Conservation (phyloP, 1,139 yeast genomes). For the Meyerozyma guilliermondii region DNA sequence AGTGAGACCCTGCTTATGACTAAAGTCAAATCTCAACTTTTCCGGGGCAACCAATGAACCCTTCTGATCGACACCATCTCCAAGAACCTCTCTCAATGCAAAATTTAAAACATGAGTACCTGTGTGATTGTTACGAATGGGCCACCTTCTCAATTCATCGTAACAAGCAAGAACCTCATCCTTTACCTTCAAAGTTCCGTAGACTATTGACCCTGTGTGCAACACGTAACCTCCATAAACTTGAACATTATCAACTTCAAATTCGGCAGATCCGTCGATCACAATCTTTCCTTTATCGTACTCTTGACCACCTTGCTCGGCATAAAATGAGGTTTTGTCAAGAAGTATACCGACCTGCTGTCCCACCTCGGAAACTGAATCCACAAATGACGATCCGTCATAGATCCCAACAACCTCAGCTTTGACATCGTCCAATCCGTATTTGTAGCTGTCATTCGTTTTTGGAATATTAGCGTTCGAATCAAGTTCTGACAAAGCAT, state of each 20-base stretch:
- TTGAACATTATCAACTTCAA: slow-evolving; percentile 88
- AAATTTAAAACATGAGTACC: slow-evolving; percentile 94
- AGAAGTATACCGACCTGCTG: slow-evolving; percentile 74
- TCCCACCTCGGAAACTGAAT: slow-evolving; percentile 28
- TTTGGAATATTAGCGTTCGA: slow-evolving; percentile 59
- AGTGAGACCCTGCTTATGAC: slow-evolving; percentile 78
- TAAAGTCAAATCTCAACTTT: slow-evolving; percentile 91
- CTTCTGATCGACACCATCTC: slow-evolving; percentile 87
- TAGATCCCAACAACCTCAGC: slow-evolving; percentile 68
- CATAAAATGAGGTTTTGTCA: slow-evolving; percentile 91
- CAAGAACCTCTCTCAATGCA: slow-evolving; percentile 81
- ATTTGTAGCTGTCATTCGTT: slow-evolving; percentile 79
- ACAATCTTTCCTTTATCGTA: slow-evolving; percentile 91
- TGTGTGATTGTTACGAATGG: slow-evolving; percentile 95
- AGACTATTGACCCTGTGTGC: slow-evolving; percentile 82
- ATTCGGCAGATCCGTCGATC: slow-evolving; percentile 82
- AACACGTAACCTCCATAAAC: slow-evolving; percentile 89
- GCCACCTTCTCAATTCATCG: slow-evolving; percentile 94
- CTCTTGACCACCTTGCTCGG: slow-evolving; percentile 99
- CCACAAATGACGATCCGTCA: slow-evolving; percentile 59
- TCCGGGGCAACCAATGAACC: slow-evolving; percentile 97
- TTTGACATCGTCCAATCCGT: slow-evolving; percentile 58
- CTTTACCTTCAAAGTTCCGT: slow-evolving; percentile 65
- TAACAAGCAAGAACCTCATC: slow-evolving; percentile 79
- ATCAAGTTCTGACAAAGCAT: slow-evolving; percentile 67